A percentile compares a stretch with the other conserved stretches of the same genome.
These are phyloP conservation scores for Penicillium sp. DNA, from an alignment of 2,329 filamentous ascomycete genomes.

Conservation along the genomic window DNA sequence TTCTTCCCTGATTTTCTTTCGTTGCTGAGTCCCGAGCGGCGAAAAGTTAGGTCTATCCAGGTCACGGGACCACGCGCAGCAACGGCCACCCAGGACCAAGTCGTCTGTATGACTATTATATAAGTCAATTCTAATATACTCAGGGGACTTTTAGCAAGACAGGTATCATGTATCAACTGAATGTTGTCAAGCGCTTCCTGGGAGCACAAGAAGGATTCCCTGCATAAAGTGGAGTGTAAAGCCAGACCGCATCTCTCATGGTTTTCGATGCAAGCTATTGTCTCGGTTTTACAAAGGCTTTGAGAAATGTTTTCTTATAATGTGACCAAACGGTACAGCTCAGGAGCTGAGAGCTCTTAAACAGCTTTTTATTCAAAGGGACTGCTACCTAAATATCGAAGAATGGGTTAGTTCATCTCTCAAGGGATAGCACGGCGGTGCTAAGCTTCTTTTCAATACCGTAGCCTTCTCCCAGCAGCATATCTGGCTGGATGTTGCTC, in stretches of 20 bases:
- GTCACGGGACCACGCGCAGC: neutral
- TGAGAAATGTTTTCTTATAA: neutral
- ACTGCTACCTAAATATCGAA: neutral
- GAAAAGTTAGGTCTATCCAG: neutral
- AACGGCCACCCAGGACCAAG: neutral
- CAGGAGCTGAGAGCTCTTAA: too few species aligned
- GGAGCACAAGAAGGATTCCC: neutral
- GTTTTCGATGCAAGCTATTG: neutral
- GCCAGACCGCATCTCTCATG: neutral
- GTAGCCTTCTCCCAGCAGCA: neutral
- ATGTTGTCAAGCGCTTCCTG: neutral
- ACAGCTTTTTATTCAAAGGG: neutral
- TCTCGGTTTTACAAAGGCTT: neutral
- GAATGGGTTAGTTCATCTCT: neutral
- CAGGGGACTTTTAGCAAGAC: neutral
- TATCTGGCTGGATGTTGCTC: fast-evolving
- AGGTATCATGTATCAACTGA: too few species aligned
- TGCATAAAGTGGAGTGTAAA: neutral
- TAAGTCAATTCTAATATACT: neutral
- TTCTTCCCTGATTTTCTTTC: neutral
- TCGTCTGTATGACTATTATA: neutral
- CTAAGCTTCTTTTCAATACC: neutral
- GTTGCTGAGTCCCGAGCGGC: neutral
- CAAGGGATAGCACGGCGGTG: neutral
- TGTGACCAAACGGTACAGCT: neutral